Percentiles rank a stretch among this genome's conserved stretches.
Conservation (phyloP, 129 eudicot genomes). For the Smallanthus sonchifolius region DNA sequence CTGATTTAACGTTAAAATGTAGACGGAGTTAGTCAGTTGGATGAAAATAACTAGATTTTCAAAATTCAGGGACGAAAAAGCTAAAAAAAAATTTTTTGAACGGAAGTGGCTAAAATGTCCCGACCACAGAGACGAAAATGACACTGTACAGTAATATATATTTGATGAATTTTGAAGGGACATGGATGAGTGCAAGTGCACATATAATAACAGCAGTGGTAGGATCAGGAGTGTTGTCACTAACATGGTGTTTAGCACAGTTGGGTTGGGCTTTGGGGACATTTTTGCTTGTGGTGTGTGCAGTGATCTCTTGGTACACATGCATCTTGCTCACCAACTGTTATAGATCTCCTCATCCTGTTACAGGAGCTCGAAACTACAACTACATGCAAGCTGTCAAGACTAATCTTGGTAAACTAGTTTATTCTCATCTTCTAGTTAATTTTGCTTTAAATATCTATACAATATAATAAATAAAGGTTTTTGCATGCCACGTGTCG, state of each 20-base stretch:
- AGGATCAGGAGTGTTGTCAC: constrained; percentile 18
- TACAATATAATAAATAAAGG: too few species aligned
- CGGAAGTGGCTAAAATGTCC: too few species aligned
- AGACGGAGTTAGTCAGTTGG: too few species aligned
- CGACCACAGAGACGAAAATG: too few species aligned
- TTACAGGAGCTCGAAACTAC: constrained; percentile 18
- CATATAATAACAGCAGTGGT: constrained; percentile 27
- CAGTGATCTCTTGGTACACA: constrained; percentile 17
- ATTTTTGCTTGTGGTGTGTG: constrained; percentile 2
- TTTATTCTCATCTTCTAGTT: too few species aligned
- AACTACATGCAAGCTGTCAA: constrained; percentile 21
- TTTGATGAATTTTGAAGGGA: background rate
- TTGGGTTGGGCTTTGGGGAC: constrained; percentile 22
- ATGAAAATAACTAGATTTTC: too few species aligned
- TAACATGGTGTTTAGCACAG: constrained; percentile 23
- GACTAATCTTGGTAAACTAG: background rate
- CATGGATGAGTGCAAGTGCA: constrained; percentile 21
- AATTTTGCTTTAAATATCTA: too few species aligned
- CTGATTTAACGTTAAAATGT: too few species aligned
- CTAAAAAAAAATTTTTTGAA: too few species aligned
- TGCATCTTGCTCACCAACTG: constrained; percentile 18
- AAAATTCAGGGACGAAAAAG: too few species aligned
- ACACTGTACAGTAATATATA: too few species aligned
- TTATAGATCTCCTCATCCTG: constrained; percentile 17
- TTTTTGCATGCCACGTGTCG: too few species aligned